Conservation (phyloP, 2,329 filamentous ascomycete genomes). For the Colletotrichum noveboracense region DNA sequence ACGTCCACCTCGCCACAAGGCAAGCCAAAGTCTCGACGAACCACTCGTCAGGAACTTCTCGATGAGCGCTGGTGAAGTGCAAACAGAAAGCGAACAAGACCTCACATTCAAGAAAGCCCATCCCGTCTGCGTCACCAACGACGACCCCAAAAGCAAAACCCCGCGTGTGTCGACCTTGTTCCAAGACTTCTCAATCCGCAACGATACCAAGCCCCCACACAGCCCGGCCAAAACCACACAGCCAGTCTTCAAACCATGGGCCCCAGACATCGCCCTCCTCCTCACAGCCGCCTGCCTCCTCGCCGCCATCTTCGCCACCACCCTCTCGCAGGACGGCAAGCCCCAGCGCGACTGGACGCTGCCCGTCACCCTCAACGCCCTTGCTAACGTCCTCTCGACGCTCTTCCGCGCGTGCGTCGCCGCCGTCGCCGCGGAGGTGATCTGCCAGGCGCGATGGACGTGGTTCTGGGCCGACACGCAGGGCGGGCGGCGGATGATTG, state of each 20-base stretch:
- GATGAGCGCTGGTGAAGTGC: not conserved
- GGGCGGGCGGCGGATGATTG: not conserved
- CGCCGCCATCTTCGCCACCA: conserved; percentile 17
- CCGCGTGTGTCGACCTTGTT: not conserved
- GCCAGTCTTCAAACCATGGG: not conserved
- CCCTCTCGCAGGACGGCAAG: conserved; percentile 14
- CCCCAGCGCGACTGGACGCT: conserved; percentile 22
- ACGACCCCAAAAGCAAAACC: not conserved
- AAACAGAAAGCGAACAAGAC: not conserved
- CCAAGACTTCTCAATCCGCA: not conserved
- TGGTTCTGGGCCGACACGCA: not conserved
- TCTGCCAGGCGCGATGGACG: not conserved
- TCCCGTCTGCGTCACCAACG: accelerated
- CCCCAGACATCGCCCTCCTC: not conserved
- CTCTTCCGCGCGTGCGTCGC: conserved; percentile 6
- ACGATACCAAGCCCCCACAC: accelerated
- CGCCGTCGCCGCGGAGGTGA: not conserved
- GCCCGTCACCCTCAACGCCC: conserved; percentile 26
- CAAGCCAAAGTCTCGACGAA: not conserved
- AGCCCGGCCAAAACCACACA: accelerated
- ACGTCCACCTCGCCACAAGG: not conserved
- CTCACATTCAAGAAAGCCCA: accelerated
- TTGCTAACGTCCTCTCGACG: conserved; percentile 24
- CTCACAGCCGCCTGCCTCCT: not conserved
- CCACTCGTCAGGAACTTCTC: not conserved